Percentiles rank a stretch among this genome's conserved stretches.
phyloP scores from a whole-genome alignment of 441 rosid species.

The Eutrema salsugineum region DNA sequence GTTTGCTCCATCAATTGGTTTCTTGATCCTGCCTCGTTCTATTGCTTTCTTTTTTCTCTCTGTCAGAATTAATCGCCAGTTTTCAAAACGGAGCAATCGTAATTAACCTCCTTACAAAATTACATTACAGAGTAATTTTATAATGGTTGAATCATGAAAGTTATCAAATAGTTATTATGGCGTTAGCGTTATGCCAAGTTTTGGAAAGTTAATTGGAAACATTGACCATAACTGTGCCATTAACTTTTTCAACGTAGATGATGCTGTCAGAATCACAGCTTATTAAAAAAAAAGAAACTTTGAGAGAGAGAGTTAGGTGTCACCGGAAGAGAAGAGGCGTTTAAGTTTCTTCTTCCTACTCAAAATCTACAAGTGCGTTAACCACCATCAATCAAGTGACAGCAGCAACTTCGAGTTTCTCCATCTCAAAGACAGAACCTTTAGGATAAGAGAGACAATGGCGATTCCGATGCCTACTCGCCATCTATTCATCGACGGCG shows the following conservation, averaged over 20 bases:
- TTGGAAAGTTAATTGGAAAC: too few species aligned
- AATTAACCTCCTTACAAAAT: too few species aligned
- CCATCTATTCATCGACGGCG: constrained; percentile 78
- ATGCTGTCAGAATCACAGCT: background rate
- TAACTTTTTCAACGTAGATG: background rate
- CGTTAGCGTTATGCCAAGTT: background rate
- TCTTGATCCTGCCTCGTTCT: too few species aligned
- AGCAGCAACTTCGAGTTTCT: background rate
- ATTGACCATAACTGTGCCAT: too few species aligned
- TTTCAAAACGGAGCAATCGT: too few species aligned
- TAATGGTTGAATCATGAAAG: too few species aligned
- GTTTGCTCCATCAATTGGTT: too few species aligned
- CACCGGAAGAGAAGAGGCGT: background rate
- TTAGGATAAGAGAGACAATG: constrained; percentile 28
- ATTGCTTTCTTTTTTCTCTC: too few species aligned
- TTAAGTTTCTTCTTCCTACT: background rate
- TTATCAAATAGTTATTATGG: too few species aligned
- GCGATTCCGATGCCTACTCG: constrained; percentile 55
- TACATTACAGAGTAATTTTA: too few species aligned
- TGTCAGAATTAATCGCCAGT: too few species aligned
- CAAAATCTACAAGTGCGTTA: constrained; percentile 1
- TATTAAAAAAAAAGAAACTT: background rate
- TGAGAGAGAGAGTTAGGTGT: background rate
- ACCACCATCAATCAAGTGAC: background rate
- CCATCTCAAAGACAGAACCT: background rate